Evolutionary conservation across 2,329 filamentous ascomycete species (phyloP).

Genomic region (Colletotrichum tropicicola): DNA sequence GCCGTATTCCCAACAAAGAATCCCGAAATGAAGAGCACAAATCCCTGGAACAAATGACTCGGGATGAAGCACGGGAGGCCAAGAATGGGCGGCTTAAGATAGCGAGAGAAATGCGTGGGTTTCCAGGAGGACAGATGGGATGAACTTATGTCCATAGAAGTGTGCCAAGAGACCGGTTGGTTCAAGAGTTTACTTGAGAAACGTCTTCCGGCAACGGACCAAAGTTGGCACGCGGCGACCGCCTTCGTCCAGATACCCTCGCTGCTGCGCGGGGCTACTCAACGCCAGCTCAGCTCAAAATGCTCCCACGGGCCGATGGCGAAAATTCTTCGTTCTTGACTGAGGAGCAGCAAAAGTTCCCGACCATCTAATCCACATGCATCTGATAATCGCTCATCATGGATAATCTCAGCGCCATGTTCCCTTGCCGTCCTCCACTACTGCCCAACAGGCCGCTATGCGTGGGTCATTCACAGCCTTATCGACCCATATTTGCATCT

Average conservation of each 20-base stretch:
- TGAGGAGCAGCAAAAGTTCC: no score
- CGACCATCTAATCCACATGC: background rate
- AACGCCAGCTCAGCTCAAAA: no score
- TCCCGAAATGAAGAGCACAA: no score
- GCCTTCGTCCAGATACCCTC: no score
- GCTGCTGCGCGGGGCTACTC: no score
- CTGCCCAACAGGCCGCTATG: background rate
- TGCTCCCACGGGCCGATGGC: no score
- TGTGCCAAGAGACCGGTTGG: no score
- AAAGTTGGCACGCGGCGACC: no score
- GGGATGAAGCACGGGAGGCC: background rate
- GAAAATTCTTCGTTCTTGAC: no score
- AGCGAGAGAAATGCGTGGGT: background rate
- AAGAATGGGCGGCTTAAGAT: background rate
- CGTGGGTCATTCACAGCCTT: background rate
- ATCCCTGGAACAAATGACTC: no score
- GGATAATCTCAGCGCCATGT: background rate
- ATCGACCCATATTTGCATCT: background rate
- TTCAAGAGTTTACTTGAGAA: no score
- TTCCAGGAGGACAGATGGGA: background rate
- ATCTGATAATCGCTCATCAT: background rate
- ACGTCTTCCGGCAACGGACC: no score
- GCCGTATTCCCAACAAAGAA: background rate
- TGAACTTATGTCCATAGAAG: background rate
- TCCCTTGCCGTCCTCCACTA: background rate